phyloP scores from a whole-genome alignment of 140 eudicot species.

The Oenanthe javanica region DNA sequence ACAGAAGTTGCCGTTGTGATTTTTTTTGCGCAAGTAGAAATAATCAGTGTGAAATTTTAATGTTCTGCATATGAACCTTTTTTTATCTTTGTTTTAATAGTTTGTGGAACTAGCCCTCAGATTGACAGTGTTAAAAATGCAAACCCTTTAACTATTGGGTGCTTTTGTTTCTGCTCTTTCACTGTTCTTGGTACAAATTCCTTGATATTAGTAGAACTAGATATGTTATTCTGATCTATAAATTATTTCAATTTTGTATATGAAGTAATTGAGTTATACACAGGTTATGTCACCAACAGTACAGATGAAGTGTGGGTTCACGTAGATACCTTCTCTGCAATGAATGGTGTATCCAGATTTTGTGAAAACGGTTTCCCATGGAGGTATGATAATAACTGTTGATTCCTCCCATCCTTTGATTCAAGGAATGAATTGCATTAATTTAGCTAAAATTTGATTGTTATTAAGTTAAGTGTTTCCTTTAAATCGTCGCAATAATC shows the following conservation, averaged over 20 bases:
- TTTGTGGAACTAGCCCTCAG: not conserved
- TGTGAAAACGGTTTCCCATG: conserved; percentile 69
- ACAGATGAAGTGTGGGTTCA: conserved; percentile 59
- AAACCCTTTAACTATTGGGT: not conserved
- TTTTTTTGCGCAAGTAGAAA: too few relatives aligned
- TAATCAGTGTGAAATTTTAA: not conserved
- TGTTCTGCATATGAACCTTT: not conserved
- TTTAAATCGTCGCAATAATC: not conserved
- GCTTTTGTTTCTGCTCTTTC: not conserved
- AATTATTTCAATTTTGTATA: not conserved
- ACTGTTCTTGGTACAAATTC: not conserved
- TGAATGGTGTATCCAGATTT: conserved; percentile 94
- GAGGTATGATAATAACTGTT: conserved; percentile 42
- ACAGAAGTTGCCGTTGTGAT: not conserved
- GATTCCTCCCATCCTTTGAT: not conserved
- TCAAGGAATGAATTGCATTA: not conserved
- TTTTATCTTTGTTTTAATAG: too few relatives aligned
- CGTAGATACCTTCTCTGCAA: conserved; percentile 83
- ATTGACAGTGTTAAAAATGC: not conserved
- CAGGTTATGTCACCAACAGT: conserved; percentile 43
- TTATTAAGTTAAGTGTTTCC: not conserved
- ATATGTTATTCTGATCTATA: not conserved
- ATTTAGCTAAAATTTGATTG: not conserved
- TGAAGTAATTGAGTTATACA: conserved; percentile 2
- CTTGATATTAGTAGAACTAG: not conserved